Evolutionary conservation across 805 yeast species (phyloP).

Genomic region (Kluyveromyces nonfermentans): DNA sequence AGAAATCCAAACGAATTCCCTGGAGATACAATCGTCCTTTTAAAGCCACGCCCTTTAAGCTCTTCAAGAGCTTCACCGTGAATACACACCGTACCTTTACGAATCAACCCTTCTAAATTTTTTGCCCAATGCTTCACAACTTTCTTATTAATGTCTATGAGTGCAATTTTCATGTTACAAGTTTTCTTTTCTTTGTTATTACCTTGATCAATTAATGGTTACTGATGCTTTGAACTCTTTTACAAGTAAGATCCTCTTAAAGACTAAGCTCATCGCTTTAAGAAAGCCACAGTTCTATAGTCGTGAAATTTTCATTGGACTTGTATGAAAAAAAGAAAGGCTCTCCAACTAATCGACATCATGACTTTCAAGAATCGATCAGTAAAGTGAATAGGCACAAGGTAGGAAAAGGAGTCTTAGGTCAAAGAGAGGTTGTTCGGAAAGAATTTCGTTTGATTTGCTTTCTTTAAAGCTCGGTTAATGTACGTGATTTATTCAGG

Average conservation of each 20-base stretch:
- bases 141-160: constrained; percentile 5
- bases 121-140: constrained; percentile 5
- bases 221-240: no score
- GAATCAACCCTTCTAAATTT: background rate
- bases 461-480: no score
- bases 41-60: background rate
- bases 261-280: no score
- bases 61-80: background rate
- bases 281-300: background rate
- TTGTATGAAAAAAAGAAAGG: background rate
- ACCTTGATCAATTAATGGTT: no score
- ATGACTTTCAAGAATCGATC: no score
- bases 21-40: constrained; percentile 36
- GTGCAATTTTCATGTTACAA: constrained; percentile 2
- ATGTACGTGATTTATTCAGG: no score
- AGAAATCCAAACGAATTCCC: constrained; percentile 43
- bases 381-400: no score
- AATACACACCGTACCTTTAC: background rate
- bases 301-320: background rate
- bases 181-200: no score
- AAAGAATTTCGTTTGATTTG: no score
- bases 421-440: no score
- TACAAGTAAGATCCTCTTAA: no score
- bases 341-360: background rate
- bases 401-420: no score